Evolutionary conservation across 441 rosid genomes (phyloP).

Genomic region (Gossypium gossypioides): DNA sequence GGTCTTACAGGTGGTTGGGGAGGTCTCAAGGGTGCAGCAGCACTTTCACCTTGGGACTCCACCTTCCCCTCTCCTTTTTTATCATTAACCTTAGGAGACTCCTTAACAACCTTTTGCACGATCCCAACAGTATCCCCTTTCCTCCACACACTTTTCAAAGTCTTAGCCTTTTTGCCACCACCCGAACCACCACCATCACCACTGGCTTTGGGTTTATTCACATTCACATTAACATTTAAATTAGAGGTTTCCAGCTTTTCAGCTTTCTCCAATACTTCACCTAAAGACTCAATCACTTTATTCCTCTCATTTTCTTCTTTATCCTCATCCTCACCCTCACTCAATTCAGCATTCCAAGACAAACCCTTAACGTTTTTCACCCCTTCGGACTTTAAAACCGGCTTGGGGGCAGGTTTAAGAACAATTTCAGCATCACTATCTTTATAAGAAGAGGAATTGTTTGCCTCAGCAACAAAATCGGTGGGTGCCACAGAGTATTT

Average conservation of each 20-base stretch:
- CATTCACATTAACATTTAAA: constrained; percentile 22
- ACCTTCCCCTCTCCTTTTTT: constrained; percentile 19
- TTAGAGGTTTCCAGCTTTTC: constrained; percentile 60
- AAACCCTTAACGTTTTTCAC: constrained; percentile 26
- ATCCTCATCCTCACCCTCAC: constrained; percentile 27
- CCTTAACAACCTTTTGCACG: constrained; percentile 53
- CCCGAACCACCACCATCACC: constrained; percentile 22
- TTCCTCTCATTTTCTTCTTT: constrained; percentile 48
- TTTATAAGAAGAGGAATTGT: constrained; percentile 43
- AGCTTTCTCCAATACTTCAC: constrained; percentile 79
- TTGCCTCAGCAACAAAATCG: constrained; percentile 62
- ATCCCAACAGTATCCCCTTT: constrained; percentile 70
- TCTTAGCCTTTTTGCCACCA: constrained; percentile 39
- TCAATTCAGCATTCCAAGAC: constrained; percentile 25
- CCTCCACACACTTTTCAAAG: constrained; percentile 88
- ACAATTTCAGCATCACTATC: constrained; percentile 45
- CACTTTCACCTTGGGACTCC: constrained; percentile 27
- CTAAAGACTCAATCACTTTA: constrained; percentile 75
- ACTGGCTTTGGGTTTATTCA: constrained; percentile 25
- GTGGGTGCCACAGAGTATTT: constrained; percentile 68
- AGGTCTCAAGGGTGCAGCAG: constrained; percentile 24
- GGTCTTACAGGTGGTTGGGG: constrained; percentile 54
- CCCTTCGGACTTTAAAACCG: constrained; percentile 45
- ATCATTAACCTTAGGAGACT: constrained; percentile 36
- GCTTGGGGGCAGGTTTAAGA: constrained; percentile 78